Evolutionary conservation across 2,329 filamentous ascomycete species (phyloP).

Genomic region (Lasiodiplodia hormozganensis): DNA sequence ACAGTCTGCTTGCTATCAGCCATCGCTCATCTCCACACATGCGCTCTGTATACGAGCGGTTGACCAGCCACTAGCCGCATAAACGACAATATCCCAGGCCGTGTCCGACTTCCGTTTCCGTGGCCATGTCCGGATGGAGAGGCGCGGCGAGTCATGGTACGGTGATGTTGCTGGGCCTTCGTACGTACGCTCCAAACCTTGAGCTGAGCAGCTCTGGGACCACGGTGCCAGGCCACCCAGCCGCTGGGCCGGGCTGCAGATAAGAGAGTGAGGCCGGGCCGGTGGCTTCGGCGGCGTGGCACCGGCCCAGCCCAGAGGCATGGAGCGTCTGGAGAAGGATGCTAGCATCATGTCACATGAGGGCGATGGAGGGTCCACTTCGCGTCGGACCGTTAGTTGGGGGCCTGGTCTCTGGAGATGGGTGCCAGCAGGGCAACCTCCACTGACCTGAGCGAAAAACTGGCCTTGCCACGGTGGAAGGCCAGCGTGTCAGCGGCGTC

Average conservation of each 20-base stretch:
- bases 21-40: not conserved
- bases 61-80: not conserved
- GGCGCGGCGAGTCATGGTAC: slow-evolving; percentile 10
- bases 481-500: slow-evolving; percentile 8
- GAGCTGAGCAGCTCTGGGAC: not conserved
- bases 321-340: not conserved
- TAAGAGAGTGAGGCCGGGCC: not conserved
- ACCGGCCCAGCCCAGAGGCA: not conserved
- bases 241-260: slow-evolving; percentile 2
- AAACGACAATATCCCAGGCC: not conserved
- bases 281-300: slow-evolving; percentile 9
- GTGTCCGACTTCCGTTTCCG: slow-evolving; percentile 2
- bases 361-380: slow-evolving; percentile 22
- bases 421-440: slow-evolving; percentile 9
- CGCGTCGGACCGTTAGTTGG: slow-evolving; percentile 28
- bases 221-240: not conserved
- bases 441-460: not conserved
- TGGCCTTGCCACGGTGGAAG: not conserved
- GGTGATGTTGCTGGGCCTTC: slow-evolving; percentile 21
- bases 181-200: slow-evolving; percentile 17
- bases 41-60: slow-evolving; percentile 5
- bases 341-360: slow-evolving; percentile 14
- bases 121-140: slow-evolving; percentile 15
- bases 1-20: not conserved
- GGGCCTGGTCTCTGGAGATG: slow-evolving; percentile 23